Evolutionary conservation across 2,329 filamentous ascomycete genomes (phyloP).

Genomic region (Cadophora malorum): DNA sequence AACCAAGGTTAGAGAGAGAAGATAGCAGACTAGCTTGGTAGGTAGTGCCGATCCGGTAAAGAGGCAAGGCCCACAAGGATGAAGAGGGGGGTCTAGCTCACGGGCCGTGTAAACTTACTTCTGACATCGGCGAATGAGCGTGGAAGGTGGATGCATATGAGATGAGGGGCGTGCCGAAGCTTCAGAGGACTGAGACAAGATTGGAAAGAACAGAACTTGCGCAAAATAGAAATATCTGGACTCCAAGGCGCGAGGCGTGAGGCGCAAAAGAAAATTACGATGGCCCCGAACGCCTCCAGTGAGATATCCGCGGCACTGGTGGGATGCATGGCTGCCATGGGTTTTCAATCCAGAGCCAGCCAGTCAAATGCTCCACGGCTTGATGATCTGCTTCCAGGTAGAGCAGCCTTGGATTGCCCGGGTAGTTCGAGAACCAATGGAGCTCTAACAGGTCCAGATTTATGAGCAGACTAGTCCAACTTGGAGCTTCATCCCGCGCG

Average conservation of each 20-base stretch:
- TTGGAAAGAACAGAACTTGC: slow-evolving; percentile 16
- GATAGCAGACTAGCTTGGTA: slow-evolving; percentile 21
- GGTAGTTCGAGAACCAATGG: slow-evolving; percentile 11
- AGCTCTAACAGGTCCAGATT: background rate
- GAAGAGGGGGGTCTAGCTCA: slow-evolving; percentile 8
- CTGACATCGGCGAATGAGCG: slow-evolving; percentile 25
- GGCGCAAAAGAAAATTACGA: slow-evolving; percentile 26
- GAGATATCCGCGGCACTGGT: slow-evolving; percentile 19
- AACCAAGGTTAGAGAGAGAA: slow-evolving; percentile 31
- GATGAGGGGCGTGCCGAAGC: slow-evolving; percentile 25
- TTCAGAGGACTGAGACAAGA: slow-evolving; percentile 13
- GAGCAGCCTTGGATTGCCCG: slow-evolving; percentile 18
- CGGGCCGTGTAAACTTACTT: slow-evolving; percentile 8
- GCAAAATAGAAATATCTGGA: slow-evolving; percentile 15
- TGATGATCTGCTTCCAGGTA: slow-evolving; percentile 26
- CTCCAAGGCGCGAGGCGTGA: slow-evolving; percentile 16
- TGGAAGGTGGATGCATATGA: slow-evolving; percentile 8
- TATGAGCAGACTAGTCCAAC: slow-evolving; percentile 5
- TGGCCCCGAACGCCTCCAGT: slow-evolving; percentile 21
- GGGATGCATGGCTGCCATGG: slow-evolving; percentile 22
- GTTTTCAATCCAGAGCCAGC: slow-evolving; percentile 7
- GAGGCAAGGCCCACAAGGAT: slow-evolving; percentile 23
- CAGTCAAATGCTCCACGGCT: slow-evolving; percentile 15
- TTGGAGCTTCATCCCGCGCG: slow-evolving; percentile 5
- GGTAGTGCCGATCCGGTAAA: slow-evolving; percentile 23